Percentiles rank a stretch among this genome's conserved stretches.
These are phyloP conservation scores for Vigna hirtella DNA, from an alignment of 306 rosid genomes.

Conservation along the genomic window DNA sequence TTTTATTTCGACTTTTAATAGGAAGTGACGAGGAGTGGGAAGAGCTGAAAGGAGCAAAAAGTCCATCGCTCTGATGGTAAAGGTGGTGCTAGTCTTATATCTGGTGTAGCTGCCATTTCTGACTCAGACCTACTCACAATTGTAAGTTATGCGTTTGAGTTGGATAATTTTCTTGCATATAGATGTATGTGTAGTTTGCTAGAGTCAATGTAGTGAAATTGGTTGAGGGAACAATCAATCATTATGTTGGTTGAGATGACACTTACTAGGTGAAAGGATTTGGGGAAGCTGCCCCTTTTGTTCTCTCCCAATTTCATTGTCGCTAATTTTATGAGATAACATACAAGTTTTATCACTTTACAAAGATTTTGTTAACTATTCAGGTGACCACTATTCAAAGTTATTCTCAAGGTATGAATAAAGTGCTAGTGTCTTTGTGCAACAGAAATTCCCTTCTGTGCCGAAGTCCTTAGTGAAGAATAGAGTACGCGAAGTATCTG, in stretches of 20 bases:
- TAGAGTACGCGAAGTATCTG: constrained; percentile 83
- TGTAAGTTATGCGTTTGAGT: constrained; percentile 61
- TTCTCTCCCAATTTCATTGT: constrained; percentile 16
- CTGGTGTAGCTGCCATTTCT: constrained; percentile 47
- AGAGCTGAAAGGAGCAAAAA: constrained; percentile 76
- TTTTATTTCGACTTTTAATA: neutral
- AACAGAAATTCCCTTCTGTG: constrained; percentile 70
- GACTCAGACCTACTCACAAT: constrained; percentile 68
- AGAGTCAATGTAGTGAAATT: constrained; percentile 5
- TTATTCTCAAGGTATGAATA: constrained; percentile 76
- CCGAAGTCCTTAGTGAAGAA: constrained; percentile 73
- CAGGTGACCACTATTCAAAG: constrained; percentile 86
- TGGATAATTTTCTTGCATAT: constrained; percentile 6
- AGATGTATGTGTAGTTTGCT: neutral
- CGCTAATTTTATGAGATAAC: constrained; percentile 35
- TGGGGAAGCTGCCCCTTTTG: constrained; percentile 15
- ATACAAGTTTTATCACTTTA: constrained; percentile 40
- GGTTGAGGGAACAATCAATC: constrained; percentile 7
- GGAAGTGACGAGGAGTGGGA: constrained; percentile 96
- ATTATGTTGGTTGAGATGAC: neutral
- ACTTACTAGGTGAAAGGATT: constrained; percentile 16
- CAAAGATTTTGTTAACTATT: constrained; percentile 16
- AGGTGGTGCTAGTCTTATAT: constrained; percentile 48
- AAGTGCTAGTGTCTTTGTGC: constrained; percentile 72
- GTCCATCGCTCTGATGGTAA: constrained; percentile 56